Evolutionary conservation across 2,329 filamentous ascomycete species (phyloP).

Genomic region (Colletotrichum sansevieriae): DNA sequence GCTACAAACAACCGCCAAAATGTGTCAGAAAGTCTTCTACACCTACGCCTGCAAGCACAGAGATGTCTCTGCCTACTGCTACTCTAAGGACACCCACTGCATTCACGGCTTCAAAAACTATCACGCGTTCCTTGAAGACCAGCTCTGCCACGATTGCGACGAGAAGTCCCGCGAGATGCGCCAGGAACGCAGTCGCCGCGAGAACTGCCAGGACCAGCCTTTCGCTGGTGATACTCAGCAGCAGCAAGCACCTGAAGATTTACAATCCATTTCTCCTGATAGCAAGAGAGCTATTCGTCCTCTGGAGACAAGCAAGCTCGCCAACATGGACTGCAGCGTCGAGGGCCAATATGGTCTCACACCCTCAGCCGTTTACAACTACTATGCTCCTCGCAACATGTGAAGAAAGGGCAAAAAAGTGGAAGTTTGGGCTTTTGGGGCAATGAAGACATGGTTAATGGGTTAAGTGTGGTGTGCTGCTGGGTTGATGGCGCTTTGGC

Average conservation of each 20-base stretch:
- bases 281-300: constrained; percentile 30
- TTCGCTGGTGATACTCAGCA: constrained; percentile 3
- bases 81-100: constrained; percentile 1
- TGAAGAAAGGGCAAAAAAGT: background rate
- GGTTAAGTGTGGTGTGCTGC: constrained; percentile 2
- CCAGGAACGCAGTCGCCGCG: background rate
- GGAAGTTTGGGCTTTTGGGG: background rate
- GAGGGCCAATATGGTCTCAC: constrained; percentile 19
- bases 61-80: constrained; percentile 38
- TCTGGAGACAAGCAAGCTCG: constrained; percentile 38
- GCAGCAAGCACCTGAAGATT: constrained; percentile 10
- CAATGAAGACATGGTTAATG: background rate
- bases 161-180: constrained; percentile 5
- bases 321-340: constrained; percentile 43
- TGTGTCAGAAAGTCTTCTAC: constrained; percentile 42
- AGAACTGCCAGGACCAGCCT: constrained; percentile 3
- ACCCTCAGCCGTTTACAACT: constrained; percentile 18
- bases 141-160: constrained; percentile 41
- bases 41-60: constrained; percentile 40
- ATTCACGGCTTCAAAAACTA: constrained; percentile 8
- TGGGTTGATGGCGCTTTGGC: constrained; percentile 3
- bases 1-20: background rate
- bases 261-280: constrained; percentile 13
- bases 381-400: constrained; percentile 9
- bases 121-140: constrained; percentile 31